Evolutionary conservation across 768 basidiomycete species (phyloP).

Genomic region (Phanerodontia chrysosporium): DNA sequence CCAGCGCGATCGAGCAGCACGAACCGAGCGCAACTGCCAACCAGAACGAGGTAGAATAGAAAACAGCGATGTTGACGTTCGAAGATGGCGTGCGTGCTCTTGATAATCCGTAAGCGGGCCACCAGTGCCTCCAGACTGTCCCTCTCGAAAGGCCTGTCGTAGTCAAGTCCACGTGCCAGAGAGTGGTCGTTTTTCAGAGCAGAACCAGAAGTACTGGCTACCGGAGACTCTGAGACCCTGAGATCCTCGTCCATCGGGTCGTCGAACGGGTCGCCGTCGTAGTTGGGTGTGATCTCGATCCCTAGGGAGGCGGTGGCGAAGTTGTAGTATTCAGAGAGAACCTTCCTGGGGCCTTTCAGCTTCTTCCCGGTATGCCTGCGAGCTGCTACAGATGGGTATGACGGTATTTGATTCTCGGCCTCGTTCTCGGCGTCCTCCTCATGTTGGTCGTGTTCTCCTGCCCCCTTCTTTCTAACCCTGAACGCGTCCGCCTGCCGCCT

Average conservation of each 20-base stretch:
- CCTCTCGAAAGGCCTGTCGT: not conserved
- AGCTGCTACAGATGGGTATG: not conserved
- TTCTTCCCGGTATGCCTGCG: not conserved
- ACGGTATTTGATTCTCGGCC: not conserved
- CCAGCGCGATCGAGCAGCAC: constrained; percentile 33
- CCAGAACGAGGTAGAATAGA: constrained; percentile 28
- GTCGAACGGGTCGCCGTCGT: not conserved
- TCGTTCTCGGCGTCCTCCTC: not conserved
- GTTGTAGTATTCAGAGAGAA: not conserved
- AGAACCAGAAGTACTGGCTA: too few species aligned
- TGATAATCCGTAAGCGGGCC: not conserved
- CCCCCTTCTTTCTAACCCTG: too few species aligned
- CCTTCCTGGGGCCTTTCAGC: not conserved
- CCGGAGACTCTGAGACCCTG: too few species aligned
- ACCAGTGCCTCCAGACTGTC: not conserved
- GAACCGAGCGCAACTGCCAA: constrained; percentile 23
- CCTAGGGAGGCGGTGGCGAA: not conserved
- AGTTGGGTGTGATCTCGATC: not conserved
- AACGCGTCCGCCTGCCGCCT: too few species aligned
- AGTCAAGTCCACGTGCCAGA: too few species aligned
- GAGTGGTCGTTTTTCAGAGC: too few species aligned
- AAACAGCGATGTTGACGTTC: not conserved
- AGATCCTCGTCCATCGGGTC: not conserved
- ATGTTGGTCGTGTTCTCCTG: too few species aligned
- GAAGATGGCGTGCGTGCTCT: not conserved